Evolutionary conservation across 2,329 filamentous ascomycete species (phyloP).

Genomic region (Xylariaceae sp.): DNA sequence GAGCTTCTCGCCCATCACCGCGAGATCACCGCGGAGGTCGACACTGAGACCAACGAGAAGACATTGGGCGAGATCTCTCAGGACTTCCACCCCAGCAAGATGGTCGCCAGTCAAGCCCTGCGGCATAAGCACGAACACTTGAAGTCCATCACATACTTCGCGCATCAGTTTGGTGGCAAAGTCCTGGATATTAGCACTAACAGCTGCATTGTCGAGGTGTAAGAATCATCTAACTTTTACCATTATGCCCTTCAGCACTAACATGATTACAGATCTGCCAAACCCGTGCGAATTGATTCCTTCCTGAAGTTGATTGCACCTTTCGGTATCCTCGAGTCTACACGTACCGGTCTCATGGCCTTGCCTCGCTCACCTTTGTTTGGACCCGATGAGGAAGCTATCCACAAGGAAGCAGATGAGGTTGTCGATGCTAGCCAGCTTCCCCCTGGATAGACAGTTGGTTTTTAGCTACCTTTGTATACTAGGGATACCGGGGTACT

Average conservation of each 20-base stretch:
- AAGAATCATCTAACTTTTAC: slow-evolving; percentile 39
- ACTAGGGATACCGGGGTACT: slow-evolving; percentile 1
- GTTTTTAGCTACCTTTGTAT: not conserved
- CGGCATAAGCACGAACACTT: slow-evolving; percentile 97
- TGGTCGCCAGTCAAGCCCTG: slow-evolving; percentile 81
- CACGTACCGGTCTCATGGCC: slow-evolving; percentile 93
- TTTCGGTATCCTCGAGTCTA: slow-evolving; percentile 94
- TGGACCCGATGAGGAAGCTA: slow-evolving; percentile 59
- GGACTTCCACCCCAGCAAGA: slow-evolving; percentile 85
- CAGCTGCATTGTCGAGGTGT: slow-evolving; percentile 98
- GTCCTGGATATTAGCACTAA: slow-evolving; percentile 96
- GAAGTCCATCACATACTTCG: slow-evolving; percentile 90
- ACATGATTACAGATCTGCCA: slow-evolving; percentile 63
- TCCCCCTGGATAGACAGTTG: slow-evolving; percentile 66
- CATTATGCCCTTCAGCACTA: slow-evolving; percentile 13
- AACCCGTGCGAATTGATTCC: slow-evolving; percentile 88
- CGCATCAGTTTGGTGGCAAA: slow-evolving; percentile 97
- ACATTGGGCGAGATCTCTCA: slow-evolving; percentile 45
- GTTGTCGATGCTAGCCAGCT: slow-evolving; percentile 91
- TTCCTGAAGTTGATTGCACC: slow-evolving; percentile 94
- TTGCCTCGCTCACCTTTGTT: slow-evolving; percentile 87
- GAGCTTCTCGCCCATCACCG: slow-evolving; percentile 93
- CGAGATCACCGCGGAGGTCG: slow-evolving; percentile 62
- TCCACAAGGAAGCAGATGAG: slow-evolving; percentile 82
- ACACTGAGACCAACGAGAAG: slow-evolving; percentile 38